These are phyloP conservation scores for Coemansia erecta DNA, from an alignment of 192 early-diverging fungal species.

Conservation along the genomic window DNA sequence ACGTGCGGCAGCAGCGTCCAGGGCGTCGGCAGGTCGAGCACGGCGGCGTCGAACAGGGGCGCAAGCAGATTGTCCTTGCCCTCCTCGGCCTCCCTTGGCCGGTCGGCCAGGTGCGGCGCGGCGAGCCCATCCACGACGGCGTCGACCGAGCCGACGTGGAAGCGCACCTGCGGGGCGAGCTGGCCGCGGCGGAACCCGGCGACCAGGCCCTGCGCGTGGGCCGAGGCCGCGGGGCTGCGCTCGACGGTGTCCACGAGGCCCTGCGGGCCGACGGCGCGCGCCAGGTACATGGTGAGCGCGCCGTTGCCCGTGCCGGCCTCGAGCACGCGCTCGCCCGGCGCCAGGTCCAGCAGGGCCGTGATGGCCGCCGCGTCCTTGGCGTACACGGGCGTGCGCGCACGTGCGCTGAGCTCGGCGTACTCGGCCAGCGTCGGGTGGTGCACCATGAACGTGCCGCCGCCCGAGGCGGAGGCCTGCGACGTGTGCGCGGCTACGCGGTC, in stretches of 20 bases:
- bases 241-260: conserved; percentile 60
- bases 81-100: background rate
- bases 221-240: conserved; percentile 32
- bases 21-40: conserved; percentile 47
- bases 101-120: background rate
- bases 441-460: conserved; percentile 22
- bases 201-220: conserved; percentile 55
- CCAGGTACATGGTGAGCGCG: conserved; percentile 61
- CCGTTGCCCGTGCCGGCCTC: conserved; percentile 73
- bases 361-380: conserved; percentile 60
- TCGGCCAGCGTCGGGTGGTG: conserved; percentile 41
- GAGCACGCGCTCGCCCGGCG: conserved; percentile 56
- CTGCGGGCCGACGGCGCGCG: conserved; percentile 45
- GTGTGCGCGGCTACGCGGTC: conserved; percentile 12
- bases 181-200: conserved; percentile 53
- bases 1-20: conserved; percentile 38
- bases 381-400: conserved; percentile 59
- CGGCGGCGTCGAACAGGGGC: conserved; percentile 26
- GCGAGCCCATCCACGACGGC: conserved; percentile 14
- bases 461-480: too few species aligned
- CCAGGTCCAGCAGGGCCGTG: conserved; percentile 57
- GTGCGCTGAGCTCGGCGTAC: conserved; percentile 21
- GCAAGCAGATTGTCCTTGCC: conserved; percentile 6
- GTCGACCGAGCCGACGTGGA: conserved; percentile 40
- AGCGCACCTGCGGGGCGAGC: conserved; percentile 44